phyloP scores from a whole-genome alignment of 1,284 basidiomycete genomes.

The Gymnopus androsaceus region DNA sequence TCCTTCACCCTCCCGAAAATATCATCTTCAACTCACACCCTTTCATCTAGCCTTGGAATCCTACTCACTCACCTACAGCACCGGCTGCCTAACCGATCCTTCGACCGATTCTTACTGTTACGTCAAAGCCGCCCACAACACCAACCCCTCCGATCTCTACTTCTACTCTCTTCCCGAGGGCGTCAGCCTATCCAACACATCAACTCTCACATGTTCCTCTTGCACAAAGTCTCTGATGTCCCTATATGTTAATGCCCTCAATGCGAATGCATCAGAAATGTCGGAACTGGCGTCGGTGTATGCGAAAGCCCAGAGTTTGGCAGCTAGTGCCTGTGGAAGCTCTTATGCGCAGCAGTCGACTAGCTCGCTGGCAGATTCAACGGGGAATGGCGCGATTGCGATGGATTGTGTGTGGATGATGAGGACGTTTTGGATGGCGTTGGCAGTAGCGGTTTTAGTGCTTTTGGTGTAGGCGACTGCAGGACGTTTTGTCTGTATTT shows the following conservation, averaged over 20 bases:
- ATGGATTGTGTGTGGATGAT: too few species aligned
- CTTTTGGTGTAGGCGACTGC: too few species aligned
- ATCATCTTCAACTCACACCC: slow-evolving; percentile 4
- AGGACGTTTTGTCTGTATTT: too few species aligned
- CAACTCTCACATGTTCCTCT: slow-evolving; percentile 42
- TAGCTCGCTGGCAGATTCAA: not conserved
- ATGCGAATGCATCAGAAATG: slow-evolving; percentile 14
- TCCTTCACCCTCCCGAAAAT: not conserved
- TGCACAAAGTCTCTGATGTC: slow-evolving; percentile 45
- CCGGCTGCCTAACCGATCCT: slow-evolving; percentile 58
- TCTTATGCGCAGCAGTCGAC: not conserved
- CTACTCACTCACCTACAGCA: slow-evolving; percentile 57
- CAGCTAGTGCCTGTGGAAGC: not conserved
- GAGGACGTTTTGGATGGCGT: too few species aligned
- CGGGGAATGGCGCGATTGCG: too few species aligned
- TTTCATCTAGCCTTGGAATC: slow-evolving; percentile 50
- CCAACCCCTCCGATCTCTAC: slow-evolving; percentile 63
- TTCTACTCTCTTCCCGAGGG: slow-evolving; percentile 68
- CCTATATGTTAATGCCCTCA: slow-evolving; percentile 36
- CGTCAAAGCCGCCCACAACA: slow-evolving; percentile 54
- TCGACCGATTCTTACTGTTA: slow-evolving; percentile 68
- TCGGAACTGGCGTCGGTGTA: slow-evolving; percentile 7
- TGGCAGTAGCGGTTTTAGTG: too few species aligned
- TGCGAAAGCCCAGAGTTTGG: not conserved
- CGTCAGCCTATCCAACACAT: slow-evolving; percentile 15